Evolutionary conservation across 768 basidiomycete species (phyloP).

Genomic region (Podaxis mareebaensis): DNA sequence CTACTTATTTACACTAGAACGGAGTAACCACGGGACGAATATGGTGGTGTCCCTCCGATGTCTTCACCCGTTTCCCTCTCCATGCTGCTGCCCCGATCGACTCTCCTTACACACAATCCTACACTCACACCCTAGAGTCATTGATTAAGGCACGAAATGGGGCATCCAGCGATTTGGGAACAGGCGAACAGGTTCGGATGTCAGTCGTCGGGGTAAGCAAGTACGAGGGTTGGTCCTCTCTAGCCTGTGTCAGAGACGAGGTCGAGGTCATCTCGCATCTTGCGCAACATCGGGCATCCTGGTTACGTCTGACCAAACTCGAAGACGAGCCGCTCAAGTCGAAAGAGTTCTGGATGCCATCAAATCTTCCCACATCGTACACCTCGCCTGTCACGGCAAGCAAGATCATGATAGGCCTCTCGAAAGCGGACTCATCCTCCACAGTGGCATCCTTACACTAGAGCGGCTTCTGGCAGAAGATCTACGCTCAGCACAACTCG

Average conservation of each 20-base stretch:
- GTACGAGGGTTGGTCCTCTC: neutral
- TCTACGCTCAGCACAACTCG: slow-evolving; percentile 31
- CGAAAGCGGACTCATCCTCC: slow-evolving; percentile 21
- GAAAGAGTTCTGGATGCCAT: neutral
- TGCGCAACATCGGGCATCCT: neutral
- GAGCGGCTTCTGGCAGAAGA: slow-evolving; percentile 23
- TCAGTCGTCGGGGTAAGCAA: neutral
- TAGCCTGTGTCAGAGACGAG: neutral
- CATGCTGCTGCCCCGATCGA: neutral
- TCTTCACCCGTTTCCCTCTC: neutral
- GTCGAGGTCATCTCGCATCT: neutral
- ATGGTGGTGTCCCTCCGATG: neutral
- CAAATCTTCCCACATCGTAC: slow-evolving; percentile 11
- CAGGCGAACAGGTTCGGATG: neutral
- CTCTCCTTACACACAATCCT: neutral
- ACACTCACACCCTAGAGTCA: neutral
- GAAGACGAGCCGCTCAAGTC: neutral
- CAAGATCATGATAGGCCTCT: slow-evolving; percentile 19
- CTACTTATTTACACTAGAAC: neutral
- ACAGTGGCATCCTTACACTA: slow-evolving; percentile 21
- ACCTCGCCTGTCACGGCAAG: slow-evolving; percentile 21
- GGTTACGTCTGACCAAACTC: neutral
- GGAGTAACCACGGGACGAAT: neutral
- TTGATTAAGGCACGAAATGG: neutral
- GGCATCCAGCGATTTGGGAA: no score